Conservation (phyloP, 139 green algal genomes). For the Raphidocelis subcapitata region DNA sequence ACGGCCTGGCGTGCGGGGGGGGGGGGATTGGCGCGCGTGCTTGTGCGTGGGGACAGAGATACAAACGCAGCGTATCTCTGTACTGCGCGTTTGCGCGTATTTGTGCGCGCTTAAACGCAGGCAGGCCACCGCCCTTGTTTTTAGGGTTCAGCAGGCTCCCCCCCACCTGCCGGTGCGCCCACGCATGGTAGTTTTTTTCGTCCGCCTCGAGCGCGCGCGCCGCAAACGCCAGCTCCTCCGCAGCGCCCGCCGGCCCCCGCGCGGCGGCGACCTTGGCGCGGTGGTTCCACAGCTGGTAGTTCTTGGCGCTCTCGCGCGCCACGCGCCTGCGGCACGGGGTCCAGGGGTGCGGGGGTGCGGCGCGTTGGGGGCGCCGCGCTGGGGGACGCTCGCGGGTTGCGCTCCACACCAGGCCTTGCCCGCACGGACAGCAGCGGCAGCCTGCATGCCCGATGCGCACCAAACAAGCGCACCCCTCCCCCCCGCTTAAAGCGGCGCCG, state of each 20-base stretch:
- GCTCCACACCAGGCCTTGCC: no score
- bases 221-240: constrained; percentile 37
- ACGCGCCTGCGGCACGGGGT: constrained; percentile 6
- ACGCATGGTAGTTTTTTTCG: constrained; percentile 91
- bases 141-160: constrained; percentile 20
- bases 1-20: constrained; percentile 9
- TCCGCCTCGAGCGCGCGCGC: constrained; percentile 57
- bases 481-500: not conserved
- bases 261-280: constrained; percentile 52
- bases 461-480: not conserved
- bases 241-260: constrained; percentile 31
- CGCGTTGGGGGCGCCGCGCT: no score
- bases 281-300: constrained; percentile 96
- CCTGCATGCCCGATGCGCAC: not conserved
- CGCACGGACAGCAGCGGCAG: not conserved
- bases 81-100: no score
- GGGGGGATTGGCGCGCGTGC: not conserved
- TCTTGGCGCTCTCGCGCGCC: constrained; percentile 65
- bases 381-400: no score
- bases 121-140: no score
- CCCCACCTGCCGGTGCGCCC: constrained; percentile 76
- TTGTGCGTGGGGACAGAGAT: not conserved
- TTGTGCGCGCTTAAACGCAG: no score
- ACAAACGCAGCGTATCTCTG: not conserved
- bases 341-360: no score